Evolutionary conservation across 257 asterid genomes (phyloP), one percentile per base, ranked within the genome.

Genomic region (Penstemon davidsonii): DNA sequence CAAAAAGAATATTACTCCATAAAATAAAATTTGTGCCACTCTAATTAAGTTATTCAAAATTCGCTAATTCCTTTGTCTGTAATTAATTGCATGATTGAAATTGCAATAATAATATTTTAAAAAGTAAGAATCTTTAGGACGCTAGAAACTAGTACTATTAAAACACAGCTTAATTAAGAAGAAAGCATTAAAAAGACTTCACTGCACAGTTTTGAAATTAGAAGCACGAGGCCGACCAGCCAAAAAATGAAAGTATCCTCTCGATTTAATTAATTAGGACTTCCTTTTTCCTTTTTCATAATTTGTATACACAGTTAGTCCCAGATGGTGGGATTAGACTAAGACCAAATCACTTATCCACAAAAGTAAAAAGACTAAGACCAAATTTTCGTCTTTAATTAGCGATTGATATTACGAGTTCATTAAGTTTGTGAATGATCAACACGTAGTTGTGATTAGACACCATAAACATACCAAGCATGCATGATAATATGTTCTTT

Each of bases 141-240:
- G 60, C 15, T 42, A 40, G 60, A 74, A 49, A 43, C 40, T 55
- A 47, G 60, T 42, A 43, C 55, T 38, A 58, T 62, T 46, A 59
- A 13, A n/a, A 50, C 54, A 15, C 7, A 41, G 15, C 25, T 55
- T 53, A 52, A 58, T 8, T 44, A 68, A 64, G 43, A 59, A 41
- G 64, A 18, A 73, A 36, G 6, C 15, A 25, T 25, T 25, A 2
- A 25, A 68, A 55, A 49, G 60, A 56, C 74, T 62, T 70, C 60
- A 47, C 6, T 42, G 68, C 73, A 70, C 70, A 70, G 59, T 25
- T 64, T 64, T 69, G 49, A 67, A 59, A 74, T 77, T 79, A 75
- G 39, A 42, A 75, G 77, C 83, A 78, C 59, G 81, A 76, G 82
- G 82, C 82, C 77, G 79, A 80, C 82, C 57, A 76, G 42, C 79